Percentiles rank a stretch among this genome's conserved stretches.
These are phyloP conservation scores for Xylariaceae sp. DNA, from an alignment of 2,329 filamentous ascomycete species.

Conservation along the genomic window DNA sequence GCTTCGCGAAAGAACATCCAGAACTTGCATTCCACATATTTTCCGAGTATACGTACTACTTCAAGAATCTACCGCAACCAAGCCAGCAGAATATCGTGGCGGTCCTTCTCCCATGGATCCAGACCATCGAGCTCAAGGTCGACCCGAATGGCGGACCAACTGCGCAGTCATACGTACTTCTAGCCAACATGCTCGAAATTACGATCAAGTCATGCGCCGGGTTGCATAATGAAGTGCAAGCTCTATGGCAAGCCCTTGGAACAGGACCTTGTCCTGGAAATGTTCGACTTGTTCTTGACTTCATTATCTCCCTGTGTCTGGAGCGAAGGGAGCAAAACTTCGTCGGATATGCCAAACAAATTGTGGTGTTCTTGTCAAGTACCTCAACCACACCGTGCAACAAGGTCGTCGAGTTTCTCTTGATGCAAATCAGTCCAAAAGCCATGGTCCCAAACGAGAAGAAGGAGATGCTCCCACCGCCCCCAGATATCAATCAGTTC, in stretches of 20 bases:
- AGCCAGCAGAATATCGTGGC: constrained; percentile 92
- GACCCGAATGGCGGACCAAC: constrained; percentile 90
- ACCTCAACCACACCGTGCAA: constrained; percentile 67
- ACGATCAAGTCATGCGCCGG: constrained; percentile 86
- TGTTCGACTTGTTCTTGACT: constrained; percentile 88
- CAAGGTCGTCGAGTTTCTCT: constrained; percentile 88
- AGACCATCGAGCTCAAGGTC: constrained; percentile 84
- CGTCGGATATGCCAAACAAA: constrained; percentile 95
- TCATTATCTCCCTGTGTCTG: constrained; percentile 89
- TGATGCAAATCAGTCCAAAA: constrained; percentile 86
- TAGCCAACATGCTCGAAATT: constrained; percentile 92
- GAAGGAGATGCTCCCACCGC: constrained; percentile 59
- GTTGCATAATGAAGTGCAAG: constrained; percentile 94
- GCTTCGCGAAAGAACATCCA: constrained; percentile 80
- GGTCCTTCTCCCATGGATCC: constrained; percentile 92
- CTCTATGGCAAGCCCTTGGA: constrained; percentile 91
- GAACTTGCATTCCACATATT: constrained; percentile 91
- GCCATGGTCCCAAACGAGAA: constrained; percentile 96
- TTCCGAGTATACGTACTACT: constrained; percentile 90
- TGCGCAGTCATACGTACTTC: constrained; percentile 84
- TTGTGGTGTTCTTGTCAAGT: constrained; percentile 91
- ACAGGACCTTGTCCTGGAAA: constrained; percentile 91
- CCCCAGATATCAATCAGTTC: constrained; percentile 66
- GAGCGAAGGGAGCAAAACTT: constrained; percentile 97
- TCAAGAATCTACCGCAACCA: constrained; percentile 76